Evolutionary conservation across 805 yeast species (phyloP).

Genomic region (Kregervanrija pseudodelftensis): DNA sequence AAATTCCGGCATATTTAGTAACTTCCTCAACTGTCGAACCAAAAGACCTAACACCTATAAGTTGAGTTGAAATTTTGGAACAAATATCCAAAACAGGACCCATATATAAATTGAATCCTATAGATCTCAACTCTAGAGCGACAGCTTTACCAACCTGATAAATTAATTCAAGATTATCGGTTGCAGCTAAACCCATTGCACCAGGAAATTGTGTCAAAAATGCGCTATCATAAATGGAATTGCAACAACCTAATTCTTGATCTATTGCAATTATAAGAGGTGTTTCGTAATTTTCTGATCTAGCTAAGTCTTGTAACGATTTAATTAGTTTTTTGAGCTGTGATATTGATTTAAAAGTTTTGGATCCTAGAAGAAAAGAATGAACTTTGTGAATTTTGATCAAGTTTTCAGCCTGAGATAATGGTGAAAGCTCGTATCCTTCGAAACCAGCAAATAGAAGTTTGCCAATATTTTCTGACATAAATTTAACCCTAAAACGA

Average conservation of each 20-base stretch:
- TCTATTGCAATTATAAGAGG: slow-evolving; percentile 54
- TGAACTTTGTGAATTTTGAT: slow-evolving; percentile 45
- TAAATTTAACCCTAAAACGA: too few species aligned
- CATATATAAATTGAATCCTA: slow-evolving; percentile 48
- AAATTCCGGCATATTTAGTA: slow-evolving; percentile 43
- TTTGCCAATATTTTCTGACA: slow-evolving; percentile 32
- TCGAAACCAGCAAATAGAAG: slow-evolving; percentile 54
- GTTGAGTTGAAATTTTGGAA: slow-evolving; percentile 46
- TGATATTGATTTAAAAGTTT: slow-evolving; percentile 42
- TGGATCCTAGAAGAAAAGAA: slow-evolving; percentile 43
- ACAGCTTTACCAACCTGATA: slow-evolving; percentile 47
- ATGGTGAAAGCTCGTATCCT: slow-evolving; percentile 43
- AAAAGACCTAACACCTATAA: slow-evolving; percentile 54
- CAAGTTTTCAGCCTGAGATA: slow-evolving; percentile 39
- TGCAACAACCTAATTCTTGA: slow-evolving; percentile 60
- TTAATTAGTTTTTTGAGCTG: slow-evolving; percentile 43
- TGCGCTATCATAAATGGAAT: slow-evolving; percentile 46
- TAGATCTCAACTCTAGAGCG: slow-evolving; percentile 43
- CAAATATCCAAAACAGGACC: slow-evolving; percentile 62
- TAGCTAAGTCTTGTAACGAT: slow-evolving; percentile 50
- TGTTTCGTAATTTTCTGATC: slow-evolving; percentile 38
- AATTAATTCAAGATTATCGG: slow-evolving; percentile 41
- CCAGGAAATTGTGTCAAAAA: slow-evolving; percentile 54
- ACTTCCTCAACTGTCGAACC: slow-evolving; percentile 57
- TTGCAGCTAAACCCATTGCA: slow-evolving; percentile 57